Percentiles rank a stretch among this genome's conserved stretches.
These are phyloP conservation scores for Calocybe cyanea DNA, from an alignment of 768 basidiomycete genomes.

Conservation along the genomic window DNA sequence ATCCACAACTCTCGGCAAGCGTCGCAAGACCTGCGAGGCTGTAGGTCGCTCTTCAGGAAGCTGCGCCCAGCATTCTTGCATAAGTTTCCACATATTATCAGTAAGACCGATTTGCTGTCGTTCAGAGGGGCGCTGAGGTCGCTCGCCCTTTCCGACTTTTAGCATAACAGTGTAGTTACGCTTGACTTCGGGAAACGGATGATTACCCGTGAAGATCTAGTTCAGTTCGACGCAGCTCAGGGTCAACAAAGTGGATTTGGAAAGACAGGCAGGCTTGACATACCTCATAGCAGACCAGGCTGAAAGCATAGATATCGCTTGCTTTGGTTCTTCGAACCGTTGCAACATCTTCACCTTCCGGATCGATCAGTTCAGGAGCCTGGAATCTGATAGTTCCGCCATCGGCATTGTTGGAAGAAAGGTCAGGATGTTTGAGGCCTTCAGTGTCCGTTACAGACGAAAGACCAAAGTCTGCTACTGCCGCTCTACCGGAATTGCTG, in stretches of 20 bases:
- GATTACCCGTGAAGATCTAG: conserved; percentile 22
- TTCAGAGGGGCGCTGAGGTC: neutral
- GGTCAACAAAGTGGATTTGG: neutral
- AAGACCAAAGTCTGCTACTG: conserved; percentile 49
- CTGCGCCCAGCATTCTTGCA: conserved; percentile 6
- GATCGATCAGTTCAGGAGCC: conserved; percentile 30
- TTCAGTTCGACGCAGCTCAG: neutral
- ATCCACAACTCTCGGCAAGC: neutral
- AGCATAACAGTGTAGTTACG: conserved; percentile 19
- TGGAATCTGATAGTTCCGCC: conserved; percentile 29
- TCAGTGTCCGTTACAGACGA: conserved; percentile 19
- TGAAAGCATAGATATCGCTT: conserved; percentile 9
- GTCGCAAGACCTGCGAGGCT: conserved; percentile 1
- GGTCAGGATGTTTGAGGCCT: conserved; percentile 12
- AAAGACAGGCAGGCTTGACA: neutral
- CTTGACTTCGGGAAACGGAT: conserved; percentile 21
- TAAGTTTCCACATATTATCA: conserved; percentile 5
- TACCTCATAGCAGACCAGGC: conserved; percentile 9
- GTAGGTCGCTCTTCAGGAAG: neutral
- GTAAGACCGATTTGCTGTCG: conserved; percentile 1
- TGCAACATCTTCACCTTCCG: conserved; percentile 12
- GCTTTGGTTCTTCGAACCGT: neutral
- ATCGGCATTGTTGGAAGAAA: conserved; percentile 9
- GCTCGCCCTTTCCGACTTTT: conserved; percentile 9
- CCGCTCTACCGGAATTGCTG: conserved; percentile 33